Conservation (phyloP, 2,329 filamentous ascomycete species). For the Exophiala alcalophila region DNA sequence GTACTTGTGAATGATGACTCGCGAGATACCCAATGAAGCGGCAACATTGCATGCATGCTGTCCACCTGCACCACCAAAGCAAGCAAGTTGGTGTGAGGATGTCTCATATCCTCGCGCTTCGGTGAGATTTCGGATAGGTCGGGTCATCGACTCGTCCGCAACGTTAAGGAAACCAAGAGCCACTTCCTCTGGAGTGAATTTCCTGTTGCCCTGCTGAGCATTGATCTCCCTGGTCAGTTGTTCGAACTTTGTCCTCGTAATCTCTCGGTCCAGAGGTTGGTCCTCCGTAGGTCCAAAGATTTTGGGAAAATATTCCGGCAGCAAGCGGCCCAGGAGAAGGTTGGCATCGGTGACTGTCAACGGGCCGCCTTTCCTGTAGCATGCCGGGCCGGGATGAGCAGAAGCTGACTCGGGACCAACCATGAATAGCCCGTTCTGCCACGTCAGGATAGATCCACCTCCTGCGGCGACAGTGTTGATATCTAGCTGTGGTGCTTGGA, state of each 20-base stretch:
- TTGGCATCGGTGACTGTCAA: conserved; percentile 94
- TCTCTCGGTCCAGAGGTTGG: conserved; percentile 49
- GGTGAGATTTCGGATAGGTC: conserved; percentile 33
- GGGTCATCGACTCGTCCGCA: conserved; percentile 43
- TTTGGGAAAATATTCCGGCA: conserved; percentile 75
- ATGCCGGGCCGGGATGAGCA: conserved; percentile 84
- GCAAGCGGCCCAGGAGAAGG: conserved; percentile 69
- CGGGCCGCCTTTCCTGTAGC: conserved; percentile 85
- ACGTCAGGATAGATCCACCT: conserved; percentile 63
- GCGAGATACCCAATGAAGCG: conserved; percentile 40
- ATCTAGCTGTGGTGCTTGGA: conserved; percentile 78
- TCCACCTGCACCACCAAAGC: conserved; percentile 37
- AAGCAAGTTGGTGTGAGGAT: conserved; percentile 32
- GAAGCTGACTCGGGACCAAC: conserved; percentile 87
- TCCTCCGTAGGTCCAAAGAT: too few species aligned
- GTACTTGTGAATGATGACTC: conserved; percentile 41
- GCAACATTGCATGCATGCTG: conserved; percentile 46
- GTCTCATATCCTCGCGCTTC: conserved; percentile 33
- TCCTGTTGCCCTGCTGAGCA: conserved; percentile 36
- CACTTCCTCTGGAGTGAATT: conserved; percentile 37
- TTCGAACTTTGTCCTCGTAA: conserved; percentile 41
- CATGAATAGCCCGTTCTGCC: conserved; percentile 79
- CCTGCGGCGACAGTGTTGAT: conserved; percentile 68
- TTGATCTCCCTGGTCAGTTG: conserved; percentile 47
- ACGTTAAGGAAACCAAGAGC: conserved; percentile 44